Conservation (phyloP, 192 early-diverging fungal species). For the Backusella psychrophila region DNA sequence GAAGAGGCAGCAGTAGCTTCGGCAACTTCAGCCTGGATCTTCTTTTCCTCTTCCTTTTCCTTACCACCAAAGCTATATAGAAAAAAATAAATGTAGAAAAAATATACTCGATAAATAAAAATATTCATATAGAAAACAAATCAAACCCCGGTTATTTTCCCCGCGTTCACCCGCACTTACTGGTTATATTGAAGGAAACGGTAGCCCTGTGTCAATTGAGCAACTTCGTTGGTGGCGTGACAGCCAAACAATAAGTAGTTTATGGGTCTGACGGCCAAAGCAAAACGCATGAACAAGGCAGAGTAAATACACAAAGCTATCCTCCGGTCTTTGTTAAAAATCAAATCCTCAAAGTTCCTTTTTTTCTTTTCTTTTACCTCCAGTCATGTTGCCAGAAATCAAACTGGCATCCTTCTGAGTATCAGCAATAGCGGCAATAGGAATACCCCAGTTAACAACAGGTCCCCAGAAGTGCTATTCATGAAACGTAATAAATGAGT, state of each 20-base stretch:
- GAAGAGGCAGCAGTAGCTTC: neutral
- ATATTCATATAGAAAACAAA: neutral
- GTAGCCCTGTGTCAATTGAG: slow-evolving; percentile 86
- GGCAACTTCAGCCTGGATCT: neutral
- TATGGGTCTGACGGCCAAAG: slow-evolving; percentile 84
- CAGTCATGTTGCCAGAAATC: slow-evolving; percentile 95
- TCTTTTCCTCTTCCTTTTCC: slow-evolving; percentile 15
- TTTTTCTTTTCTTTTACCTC: slow-evolving; percentile 41
- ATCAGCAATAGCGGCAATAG: slow-evolving; percentile 93
- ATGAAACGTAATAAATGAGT: neutral
- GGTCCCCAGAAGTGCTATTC: slow-evolving; percentile 58
- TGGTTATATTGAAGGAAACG: slow-evolving; percentile 79
- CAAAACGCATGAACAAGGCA: slow-evolving; percentile 92
- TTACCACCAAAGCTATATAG: slow-evolving; percentile 41
- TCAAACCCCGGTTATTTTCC: neutral
- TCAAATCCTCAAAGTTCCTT: neutral
- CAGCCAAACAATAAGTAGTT: slow-evolving; percentile 94
- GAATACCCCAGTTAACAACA: slow-evolving; percentile 91
- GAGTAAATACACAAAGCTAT: slow-evolving; percentile 85
- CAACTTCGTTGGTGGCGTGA: slow-evolving; percentile 87
- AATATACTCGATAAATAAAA: neutral
- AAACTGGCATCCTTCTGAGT: slow-evolving; percentile 84
- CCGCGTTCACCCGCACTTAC: slow-evolving; percentile 36
- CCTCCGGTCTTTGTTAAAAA: neutral
- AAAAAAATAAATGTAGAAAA: neutral